Base-by-base conservation (phyloP, 495 filamentous ascomycete genomes). In the Parathielavia appendiculata region DNA sequence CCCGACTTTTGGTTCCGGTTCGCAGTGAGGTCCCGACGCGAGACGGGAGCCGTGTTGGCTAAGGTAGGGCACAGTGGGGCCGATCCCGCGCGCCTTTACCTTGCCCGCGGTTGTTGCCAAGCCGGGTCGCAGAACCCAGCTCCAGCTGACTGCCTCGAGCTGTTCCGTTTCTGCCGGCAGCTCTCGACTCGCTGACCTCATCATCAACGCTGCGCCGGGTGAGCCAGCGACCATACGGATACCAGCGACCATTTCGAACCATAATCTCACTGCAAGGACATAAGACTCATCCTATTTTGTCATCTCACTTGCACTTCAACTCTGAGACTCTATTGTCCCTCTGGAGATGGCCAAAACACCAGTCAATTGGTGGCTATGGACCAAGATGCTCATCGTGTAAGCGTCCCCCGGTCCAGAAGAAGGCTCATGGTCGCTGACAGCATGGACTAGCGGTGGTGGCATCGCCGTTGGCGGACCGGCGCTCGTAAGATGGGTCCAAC, bases 381-480 rank as follows among this genome's bases (percentile, higher is more conserved):
- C 67, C 46, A 74, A 74, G 56, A 68, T 70, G 59, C 11, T 66
- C 9, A 47, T 64, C 22, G 67, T 44, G 71, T 74, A 39, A 61
- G 69, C 57, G 48, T 20, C 19, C 20, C 17, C 1, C 1, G 10
- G 11, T 26, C 35, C 46, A 11, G 23, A 45, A 20, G 17, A 30
- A 30, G 2, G 26, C 26, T 30, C 44, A 45, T 35, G 8, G 7
- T 46, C n/a, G 32, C 59, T 60, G 35, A 63, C 59, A 3, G 26
- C 2, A 61, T 51, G 56, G 30, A 53, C 60, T 63, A 97, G 92
- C 44, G 86, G 85, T 47, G 78, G 75, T 34, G 75, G 77, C 35
- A 75, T 91, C 47, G 83, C 81, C 71, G 75, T 96, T 60, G 93
- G 93, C 40, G 93, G 93, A 23, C 92, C 92, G 34, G 87, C 88